phyloP scores from a whole-genome alignment of 371 early-diverging fungal species.

The Rhizopus microsporus region DNA sequence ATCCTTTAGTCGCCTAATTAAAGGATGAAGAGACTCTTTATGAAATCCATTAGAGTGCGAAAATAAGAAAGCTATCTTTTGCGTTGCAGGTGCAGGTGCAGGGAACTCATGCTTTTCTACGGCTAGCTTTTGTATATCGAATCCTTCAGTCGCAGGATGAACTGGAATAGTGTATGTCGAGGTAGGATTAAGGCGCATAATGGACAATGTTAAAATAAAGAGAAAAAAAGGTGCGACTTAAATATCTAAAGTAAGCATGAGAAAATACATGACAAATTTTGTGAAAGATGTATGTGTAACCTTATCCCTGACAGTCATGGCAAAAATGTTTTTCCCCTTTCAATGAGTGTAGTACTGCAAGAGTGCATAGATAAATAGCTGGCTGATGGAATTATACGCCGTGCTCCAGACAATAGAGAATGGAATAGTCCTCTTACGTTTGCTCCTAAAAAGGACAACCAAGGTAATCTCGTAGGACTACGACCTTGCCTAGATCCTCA shows the following conservation, averaged over 20 bases:
- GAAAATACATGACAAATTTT: no score
- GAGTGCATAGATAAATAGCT: no score
- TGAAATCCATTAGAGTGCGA: conserved; percentile 48
- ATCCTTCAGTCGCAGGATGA: conserved; percentile 25
- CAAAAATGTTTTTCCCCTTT: no score
- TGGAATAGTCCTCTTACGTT: conserved; percentile 1
- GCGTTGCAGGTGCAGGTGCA: conserved; percentile 10
- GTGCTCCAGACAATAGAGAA: no score
- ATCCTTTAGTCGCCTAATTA: conserved; percentile 27
- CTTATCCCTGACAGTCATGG: no score
- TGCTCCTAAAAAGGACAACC: background rate
- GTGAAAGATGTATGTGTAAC: no score
- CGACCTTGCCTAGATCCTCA: background rate
- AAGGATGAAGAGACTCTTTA: conserved; percentile 41
- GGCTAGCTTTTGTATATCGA: conserved; percentile 26
- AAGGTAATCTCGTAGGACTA: background rate
- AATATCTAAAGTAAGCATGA: no score
- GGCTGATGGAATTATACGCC: no score
- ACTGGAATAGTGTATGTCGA: conserved; percentile 25
- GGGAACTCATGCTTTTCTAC: conserved; percentile 37
- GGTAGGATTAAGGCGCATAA: conserved; percentile 20
- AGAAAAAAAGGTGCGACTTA: background rate
- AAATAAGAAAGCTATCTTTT: conserved; percentile 30
- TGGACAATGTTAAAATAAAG: background rate
- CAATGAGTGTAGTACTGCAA: no score